These are phyloP conservation scores for Chrysanthemum makinoi DNA, from an alignment of 129 eudicot genomes.

Conservation along the genomic window DNA sequence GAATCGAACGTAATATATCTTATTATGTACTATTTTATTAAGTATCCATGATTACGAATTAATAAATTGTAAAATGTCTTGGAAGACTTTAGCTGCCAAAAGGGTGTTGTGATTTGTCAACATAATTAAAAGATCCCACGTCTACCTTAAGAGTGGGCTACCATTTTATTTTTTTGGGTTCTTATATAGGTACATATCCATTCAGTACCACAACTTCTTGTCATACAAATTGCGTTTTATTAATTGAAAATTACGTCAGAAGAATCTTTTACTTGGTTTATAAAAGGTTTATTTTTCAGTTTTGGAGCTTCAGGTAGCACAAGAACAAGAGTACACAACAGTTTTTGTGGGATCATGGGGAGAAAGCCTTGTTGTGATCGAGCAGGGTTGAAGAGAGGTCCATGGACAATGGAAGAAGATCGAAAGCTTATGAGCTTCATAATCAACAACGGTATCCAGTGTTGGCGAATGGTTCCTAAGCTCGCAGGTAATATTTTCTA, in stretches of 20 bases:
- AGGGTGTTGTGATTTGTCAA: slow-evolving; percentile 31
- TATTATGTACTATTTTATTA: slow-evolving; percentile 8
- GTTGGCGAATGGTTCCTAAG: slow-evolving; percentile 84
- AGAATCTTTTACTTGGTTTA: slow-evolving; percentile 35
- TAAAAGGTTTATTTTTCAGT: slow-evolving; percentile 22
- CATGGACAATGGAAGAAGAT: slow-evolving; percentile 88
- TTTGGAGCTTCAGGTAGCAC: slow-evolving; percentile 24
- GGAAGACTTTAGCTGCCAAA: slow-evolving; percentile 25
- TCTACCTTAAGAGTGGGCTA: slow-evolving; percentile 36
- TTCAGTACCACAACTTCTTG: slow-evolving; percentile 20
- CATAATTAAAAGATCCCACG: slow-evolving; percentile 28
- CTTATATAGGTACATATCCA: slow-evolving; percentile 4
- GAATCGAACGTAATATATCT: slow-evolving; percentile 19
- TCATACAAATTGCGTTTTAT: slow-evolving; percentile 11
- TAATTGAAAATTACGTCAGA: slow-evolving; percentile 15
- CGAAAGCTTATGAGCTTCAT: slow-evolving; percentile 59
- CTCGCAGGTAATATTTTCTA: slow-evolving; percentile 55
- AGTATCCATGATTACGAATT: slow-evolving; percentile 23
- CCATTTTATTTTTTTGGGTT: slow-evolving; percentile 15
- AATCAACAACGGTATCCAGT: slow-evolving; percentile 65
- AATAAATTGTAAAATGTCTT: background rate
- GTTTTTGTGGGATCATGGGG: slow-evolving; percentile 45
- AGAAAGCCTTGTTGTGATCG: slow-evolving; percentile 85
- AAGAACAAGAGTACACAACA: slow-evolving; percentile 20
- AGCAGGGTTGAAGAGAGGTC: slow-evolving; percentile 81